Evolutionary conservation across 176 grass and related monocot genomes (phyloP), one percentile per base, ranked within the genome.

Genomic region (Aegilops tauschii): DNA sequence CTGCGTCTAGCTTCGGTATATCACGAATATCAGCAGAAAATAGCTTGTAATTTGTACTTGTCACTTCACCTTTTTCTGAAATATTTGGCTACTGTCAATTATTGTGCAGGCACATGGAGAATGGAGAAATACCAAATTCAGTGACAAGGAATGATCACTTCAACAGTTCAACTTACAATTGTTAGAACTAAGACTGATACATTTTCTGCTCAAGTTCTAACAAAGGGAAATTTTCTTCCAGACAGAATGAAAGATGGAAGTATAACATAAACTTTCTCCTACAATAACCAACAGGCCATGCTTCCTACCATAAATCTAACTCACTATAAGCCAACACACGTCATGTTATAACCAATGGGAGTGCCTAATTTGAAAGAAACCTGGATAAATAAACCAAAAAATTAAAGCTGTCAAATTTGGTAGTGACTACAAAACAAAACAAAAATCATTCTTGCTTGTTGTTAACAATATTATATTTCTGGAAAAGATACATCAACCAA

Each of bases 31-130:
- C 93, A 70, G 90, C 85, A 67, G 93, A 76, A 85, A 98, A 93
- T 86, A 96, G 72, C 93, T 94, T 98, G 90, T 96, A 98, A 77
- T 98, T 87, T 12, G 80, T 73, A 81, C 96, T 94, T 49, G 42
- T 80, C 45, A 96, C 86, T 96, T 98, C 96, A 82, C 96, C 96
- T 87, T 90, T 98, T 59, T 96, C 96, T 98, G 83, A 86, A 87
- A 90, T 72, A 80, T 59, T 66, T 69, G 29, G 37, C 31, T n/a
- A 69, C 32, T 40, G 84, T 77, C 18, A 84, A 65, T 84, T 69
- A 81, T 52, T 84, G 31, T 45, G 31, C 34, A 76, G 68, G n/a
- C 58, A 81, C 17, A 68, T 4, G n/a, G 11, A 54, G 65, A 85
- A 61, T 20, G 65, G 50, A 56, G 30, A 72, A 39, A 6, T 42